These are phyloP conservation scores for Somion occarium DNA, from an alignment of 1,284 basidiomycete genomes.

Conservation along the genomic window DNA sequence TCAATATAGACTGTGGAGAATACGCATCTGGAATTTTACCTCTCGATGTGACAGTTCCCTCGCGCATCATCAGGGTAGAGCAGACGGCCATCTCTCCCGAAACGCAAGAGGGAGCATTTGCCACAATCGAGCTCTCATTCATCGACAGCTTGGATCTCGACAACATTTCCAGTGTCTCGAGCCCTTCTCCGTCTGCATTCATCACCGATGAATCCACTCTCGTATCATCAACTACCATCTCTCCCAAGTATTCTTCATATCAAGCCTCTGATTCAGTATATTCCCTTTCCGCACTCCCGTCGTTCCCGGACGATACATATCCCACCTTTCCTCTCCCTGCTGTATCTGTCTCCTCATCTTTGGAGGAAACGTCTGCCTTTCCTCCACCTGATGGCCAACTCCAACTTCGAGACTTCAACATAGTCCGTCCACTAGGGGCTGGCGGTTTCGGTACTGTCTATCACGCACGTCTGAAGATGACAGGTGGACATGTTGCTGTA, in stretches of 20 bases:
- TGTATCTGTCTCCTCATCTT: not conserved
- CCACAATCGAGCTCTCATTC: not conserved
- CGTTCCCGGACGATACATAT: not conserved
- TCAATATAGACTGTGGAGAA: not conserved
- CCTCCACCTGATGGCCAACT: constrained; percentile 3
- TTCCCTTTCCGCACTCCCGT: not conserved
- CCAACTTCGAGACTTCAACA: constrained; percentile 8
- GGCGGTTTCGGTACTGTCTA: constrained; percentile 12
- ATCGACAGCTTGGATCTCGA: not conserved
- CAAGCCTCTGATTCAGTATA: not conserved
- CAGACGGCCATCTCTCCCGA: not conserved
- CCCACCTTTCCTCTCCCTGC: not conserved
- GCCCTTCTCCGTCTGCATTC: not conserved
- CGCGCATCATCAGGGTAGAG: not conserved
- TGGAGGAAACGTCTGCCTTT: too few species aligned
- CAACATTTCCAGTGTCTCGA: not conserved
- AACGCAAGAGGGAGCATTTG: not conserved
- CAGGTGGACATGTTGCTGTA: constrained; percentile 8
- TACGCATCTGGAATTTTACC: not conserved
- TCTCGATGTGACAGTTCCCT: not conserved
- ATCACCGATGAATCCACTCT: not conserved
- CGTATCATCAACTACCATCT: not conserved
- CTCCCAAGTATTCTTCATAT: not conserved
- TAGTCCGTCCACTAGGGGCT: constrained; percentile 8
- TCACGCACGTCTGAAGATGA: constrained; percentile 8